Conservation (phyloP, 202 grass and related monocot genomes). For the Cymbopogon flexuosus region DNA sequence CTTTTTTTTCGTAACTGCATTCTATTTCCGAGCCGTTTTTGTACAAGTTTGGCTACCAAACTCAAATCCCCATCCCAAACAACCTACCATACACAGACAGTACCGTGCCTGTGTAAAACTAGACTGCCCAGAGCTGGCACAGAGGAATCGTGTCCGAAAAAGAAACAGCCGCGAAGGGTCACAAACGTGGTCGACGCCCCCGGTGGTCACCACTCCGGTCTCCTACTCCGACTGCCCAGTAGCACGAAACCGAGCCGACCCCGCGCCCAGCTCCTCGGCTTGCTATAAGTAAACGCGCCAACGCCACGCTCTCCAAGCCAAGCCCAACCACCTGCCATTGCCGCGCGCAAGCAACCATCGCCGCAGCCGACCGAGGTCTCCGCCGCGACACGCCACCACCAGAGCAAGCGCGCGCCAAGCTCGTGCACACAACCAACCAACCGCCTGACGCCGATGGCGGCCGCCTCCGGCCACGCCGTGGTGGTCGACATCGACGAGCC, state of each 20-base stretch:
- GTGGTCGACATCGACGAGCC: slow-evolving; percentile 15
- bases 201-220: background rate
- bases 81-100: background rate
- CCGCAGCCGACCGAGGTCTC: background rate
- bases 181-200: background rate
- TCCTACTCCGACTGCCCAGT: background rate
- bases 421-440: too few relatives aligned
- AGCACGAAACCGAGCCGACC: background rate
- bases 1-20: background rate
- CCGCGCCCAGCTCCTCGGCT: too few relatives aligned
- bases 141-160: background rate
- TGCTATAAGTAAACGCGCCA: background rate
- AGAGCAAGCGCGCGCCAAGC: background rate
- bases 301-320: slow-evolving; percentile 11
- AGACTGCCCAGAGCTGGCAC: background rate
- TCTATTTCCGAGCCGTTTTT: background rate
- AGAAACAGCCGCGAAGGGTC: background rate
- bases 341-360: background rate
- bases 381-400: background rate
- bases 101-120: background rate
- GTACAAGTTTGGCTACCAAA: background rate
- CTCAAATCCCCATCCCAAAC: background rate
- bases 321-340: background rate
- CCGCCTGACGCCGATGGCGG: slow-evolving; percentile 9
- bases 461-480: background rate